Evolutionary conservation across 2,329 filamentous ascomycete species (phyloP).

Genomic region (Keithomyces neogunnii): DNA sequence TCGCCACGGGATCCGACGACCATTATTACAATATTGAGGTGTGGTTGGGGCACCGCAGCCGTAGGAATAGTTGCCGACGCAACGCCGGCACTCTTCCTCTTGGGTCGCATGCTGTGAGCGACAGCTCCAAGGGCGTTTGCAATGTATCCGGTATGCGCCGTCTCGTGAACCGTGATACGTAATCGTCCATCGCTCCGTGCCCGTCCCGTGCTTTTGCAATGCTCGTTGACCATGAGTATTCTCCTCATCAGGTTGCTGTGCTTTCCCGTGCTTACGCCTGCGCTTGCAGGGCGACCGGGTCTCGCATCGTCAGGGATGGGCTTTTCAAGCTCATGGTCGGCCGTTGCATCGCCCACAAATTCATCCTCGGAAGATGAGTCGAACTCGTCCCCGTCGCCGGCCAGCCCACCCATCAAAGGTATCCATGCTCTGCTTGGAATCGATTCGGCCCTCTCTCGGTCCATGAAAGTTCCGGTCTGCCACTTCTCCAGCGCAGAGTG

Average conservation of each 20-base stretch:
- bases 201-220: slow-evolving; percentile 56
- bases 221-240: slow-evolving; percentile 36
- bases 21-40: slow-evolving; percentile 73
- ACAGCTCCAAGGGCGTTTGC: slow-evolving; percentile 65
- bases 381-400: neutral
- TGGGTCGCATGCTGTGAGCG: slow-evolving; percentile 30
- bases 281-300: neutral
- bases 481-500: slow-evolving; percentile 4
- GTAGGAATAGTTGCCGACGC: slow-evolving; percentile 16
- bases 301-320: neutral
- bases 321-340: neutral
- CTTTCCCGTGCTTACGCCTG: neutral
- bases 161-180: slow-evolving; percentile 65
- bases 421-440: slow-evolving; percentile 9
- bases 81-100: neutral
- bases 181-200: slow-evolving; percentile 63
- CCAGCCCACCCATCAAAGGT: neutral
- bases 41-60: slow-evolving; percentile 30
- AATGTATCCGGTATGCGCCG: slow-evolving; percentile 59
- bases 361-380: slow-evolving; percentile 5
- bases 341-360: neutral
- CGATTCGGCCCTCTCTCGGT: slow-evolving; percentile 5
- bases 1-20: slow-evolving; percentile 76
- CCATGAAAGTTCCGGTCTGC: slow-evolving; percentile 2
- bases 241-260: slow-evolving; percentile 1